These are phyloP conservation scores for Extremus antarcticus DNA, from an alignment of 495 filamentous ascomycete species.

Conservation along the genomic window DNA sequence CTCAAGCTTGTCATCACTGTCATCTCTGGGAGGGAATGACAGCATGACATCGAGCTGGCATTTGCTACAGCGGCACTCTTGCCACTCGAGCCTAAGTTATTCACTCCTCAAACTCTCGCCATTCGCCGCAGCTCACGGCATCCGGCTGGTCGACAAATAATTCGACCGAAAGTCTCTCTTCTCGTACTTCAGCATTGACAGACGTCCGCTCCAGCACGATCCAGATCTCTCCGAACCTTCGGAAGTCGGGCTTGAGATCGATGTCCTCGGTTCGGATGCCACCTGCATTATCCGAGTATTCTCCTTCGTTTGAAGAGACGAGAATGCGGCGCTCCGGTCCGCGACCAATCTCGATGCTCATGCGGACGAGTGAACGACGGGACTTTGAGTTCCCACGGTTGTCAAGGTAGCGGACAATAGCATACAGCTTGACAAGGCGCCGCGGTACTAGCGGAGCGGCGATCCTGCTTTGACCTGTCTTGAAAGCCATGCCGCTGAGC, in stretches of 20 bases:
- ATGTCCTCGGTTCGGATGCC: constrained; percentile 63
- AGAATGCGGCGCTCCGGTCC: constrained; percentile 54
- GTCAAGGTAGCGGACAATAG: constrained; percentile 26
- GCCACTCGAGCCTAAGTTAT: too few relatives aligned
- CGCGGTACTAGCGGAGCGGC: constrained; percentile 23
- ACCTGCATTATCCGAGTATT: constrained; percentile 54
- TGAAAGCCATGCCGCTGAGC: constrained; percentile 23
- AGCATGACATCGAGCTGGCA: too few relatives aligned
- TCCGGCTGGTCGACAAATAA: constrained; percentile 24
- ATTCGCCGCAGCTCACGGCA: constrained; percentile 23
- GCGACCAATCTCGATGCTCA: constrained; percentile 57
- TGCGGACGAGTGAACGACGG: constrained; percentile 46
- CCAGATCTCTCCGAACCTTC: constrained; percentile 48
- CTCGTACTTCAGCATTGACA: constrained; percentile 14
- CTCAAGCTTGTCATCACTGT: too few relatives aligned
- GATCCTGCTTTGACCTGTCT: constrained; percentile 12
- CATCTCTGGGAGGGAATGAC: too few relatives aligned
- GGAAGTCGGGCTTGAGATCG: constrained; percentile 50
- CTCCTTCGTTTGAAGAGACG: constrained; percentile 44
- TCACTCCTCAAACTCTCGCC: constrained; percentile 14
- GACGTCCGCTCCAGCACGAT: constrained; percentile 60
- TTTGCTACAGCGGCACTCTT: too few relatives aligned
- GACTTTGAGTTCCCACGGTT: constrained; percentile 26
- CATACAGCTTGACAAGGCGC: constrained; percentile 23
- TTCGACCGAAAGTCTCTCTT: constrained; percentile 29